Base-by-base conservation (phyloP, 2,329 filamentous ascomycete species). In the Remersonia thermophila region DNA sequence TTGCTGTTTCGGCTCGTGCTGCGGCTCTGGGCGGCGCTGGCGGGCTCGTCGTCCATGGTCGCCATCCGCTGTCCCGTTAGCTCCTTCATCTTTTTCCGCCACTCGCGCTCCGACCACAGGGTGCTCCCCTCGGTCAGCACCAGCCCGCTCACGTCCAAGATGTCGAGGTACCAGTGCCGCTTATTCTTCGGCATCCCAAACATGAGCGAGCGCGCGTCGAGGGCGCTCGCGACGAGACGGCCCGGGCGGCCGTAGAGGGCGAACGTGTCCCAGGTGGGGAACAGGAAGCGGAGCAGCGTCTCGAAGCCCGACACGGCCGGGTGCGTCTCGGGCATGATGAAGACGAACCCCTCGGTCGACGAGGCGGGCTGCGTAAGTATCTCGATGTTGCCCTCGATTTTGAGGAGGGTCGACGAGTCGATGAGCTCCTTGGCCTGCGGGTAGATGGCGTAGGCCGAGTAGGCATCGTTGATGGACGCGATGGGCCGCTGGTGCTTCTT, bases 281-380 rank as follows among this genome's bases (percentile, higher is more conserved):
- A 93, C 10, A 98, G 66, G 62, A 83, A 95, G 31, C 85, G 76
- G 25, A 98, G 67, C 69, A 98, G 80, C 69, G 93, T 95, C 57
- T 96, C 91, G 48, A 96, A 94, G 0, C 91, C 91, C 37, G 77
- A 83, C 10, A 98, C 82, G 13, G 85, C 87, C n/a, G 89, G 80
- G 51, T 84, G 85, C 1, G 81, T 74, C 57, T 98, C 91, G 3
- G 91, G 91, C 87, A 98, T 95, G 47, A 96, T 79, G 53, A 98
- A 98, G 4, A 98, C 84, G 50, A 95, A 95, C 0, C 91, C 91
- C 55, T 98, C 91, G 0, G 81, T 82, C 2, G 77, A 76, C 0
- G 80, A 79, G 16, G 84, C 77, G 7, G 83, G 78, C 10, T 77
- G 73, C 0, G 80, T 80, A 59, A 95, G 86, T 27, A 95, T 83